Base-by-base conservation (phyloP, 75 land plant genomes). In the Cunninghamia lanceolata region DNA sequence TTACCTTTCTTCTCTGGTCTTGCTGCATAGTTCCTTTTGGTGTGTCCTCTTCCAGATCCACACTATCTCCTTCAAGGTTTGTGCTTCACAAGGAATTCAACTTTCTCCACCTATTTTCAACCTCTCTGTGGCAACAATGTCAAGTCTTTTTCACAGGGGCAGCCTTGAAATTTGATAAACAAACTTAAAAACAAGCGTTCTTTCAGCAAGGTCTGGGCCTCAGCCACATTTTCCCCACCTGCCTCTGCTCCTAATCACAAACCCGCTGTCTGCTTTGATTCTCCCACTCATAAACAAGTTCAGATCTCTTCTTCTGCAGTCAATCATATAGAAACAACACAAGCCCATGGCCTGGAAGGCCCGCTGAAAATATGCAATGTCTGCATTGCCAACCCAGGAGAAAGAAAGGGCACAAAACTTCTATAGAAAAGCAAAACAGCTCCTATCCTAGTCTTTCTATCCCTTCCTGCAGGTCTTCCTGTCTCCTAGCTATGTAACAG, bases 161-260 rank as follows among this genome's bases (percentile, higher is more conserved):
- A 85, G 16, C n/a, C 30, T 71, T 71, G 39, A 66, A 66, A 59
- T 13, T 25, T 30, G 40, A 47, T 42, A 38, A 17, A 54, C 52
- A 32, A 53, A 28, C 53, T 4, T 42, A 21, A 11, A 54, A 84
- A 84, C 4, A 71, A 80, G 82, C 82, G 32, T 28, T 45, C 13
- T n/a, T n/a, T 80, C 82, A 80, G 34, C 47, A 10, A 42, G 47
- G 50, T 80, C 47, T 43, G 32, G 2, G 14, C 30, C 56, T 89
- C 84, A 91, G 34, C 92, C 92, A 56, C 92, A 91, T 91, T 89
- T 89, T 76, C 90, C 92, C 92, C 92, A 91, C 50, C 90, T 85
- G 21, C 92, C 90, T 68, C 92, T 87, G 53, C 92, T 88, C 66
- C 92, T 47, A 28, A 91, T 91, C 84, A 87, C 87, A 88, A 91